These are phyloP conservation scores for Cercospora nicotianae DNA, from an alignment of 2,329 filamentous ascomycete species.

Conservation along the genomic window DNA sequence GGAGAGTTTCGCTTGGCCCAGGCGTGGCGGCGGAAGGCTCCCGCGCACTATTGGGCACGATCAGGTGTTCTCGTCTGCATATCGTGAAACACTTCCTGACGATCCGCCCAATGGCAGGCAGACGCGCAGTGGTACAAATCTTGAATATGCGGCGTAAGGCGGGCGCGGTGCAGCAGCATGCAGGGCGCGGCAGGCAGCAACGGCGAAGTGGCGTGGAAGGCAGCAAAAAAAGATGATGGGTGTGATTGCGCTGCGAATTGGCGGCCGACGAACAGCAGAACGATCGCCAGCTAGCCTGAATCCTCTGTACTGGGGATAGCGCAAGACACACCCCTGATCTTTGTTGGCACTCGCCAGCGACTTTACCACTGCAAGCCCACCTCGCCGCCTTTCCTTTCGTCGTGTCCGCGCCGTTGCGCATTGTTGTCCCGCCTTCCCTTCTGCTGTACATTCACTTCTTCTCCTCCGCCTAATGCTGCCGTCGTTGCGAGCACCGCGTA, in stretches of 20 bases:
- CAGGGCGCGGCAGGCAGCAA: background rate
- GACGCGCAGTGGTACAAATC: background rate
- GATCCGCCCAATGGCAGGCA: slow-evolving; percentile 1
- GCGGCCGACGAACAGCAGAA: background rate
- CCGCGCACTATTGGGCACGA: slow-evolving; percentile 1
- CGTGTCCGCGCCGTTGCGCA: slow-evolving; percentile 4
- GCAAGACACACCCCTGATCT: background rate
- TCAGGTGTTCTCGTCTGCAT: background rate
- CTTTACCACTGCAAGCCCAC: background rate
- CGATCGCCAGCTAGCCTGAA: background rate
- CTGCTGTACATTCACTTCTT: slow-evolving; percentile 1
- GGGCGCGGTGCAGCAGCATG: background rate
- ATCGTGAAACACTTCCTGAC: slow-evolving; percentile 3
- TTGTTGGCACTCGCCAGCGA: slow-evolving; percentile 1
- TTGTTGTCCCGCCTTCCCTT: slow-evolving; percentile 1
- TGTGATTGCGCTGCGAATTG: background rate
- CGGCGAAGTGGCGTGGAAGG: slow-evolving; percentile 4
- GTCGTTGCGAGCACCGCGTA: background rate
- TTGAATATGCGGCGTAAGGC: background rate
- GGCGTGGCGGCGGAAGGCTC: background rate
- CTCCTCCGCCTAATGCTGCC: background rate
- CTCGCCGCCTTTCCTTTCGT: background rate
- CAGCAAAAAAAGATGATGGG: background rate
- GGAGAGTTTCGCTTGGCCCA: background rate
- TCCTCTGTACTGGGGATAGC: background rate